Base-by-base conservation (phyloP, 2,329 filamentous ascomycete species). In the Apiospora saccharicola region DNA sequence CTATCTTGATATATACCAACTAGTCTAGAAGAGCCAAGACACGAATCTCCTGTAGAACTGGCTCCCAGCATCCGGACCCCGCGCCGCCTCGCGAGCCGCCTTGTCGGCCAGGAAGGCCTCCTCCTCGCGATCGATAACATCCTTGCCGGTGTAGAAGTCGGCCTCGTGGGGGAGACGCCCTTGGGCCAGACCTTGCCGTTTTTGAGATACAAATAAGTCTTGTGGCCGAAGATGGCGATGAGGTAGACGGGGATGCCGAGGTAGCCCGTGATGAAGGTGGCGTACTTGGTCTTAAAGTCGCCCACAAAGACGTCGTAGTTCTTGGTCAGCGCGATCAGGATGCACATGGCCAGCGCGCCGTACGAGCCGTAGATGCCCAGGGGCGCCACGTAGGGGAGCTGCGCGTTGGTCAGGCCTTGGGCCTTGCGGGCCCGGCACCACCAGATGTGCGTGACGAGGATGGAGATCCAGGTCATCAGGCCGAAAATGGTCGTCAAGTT, bases 211-310 rank as follows among this genome's bases (percentile, higher is more conserved):
- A 43, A 14, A 4, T 41, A 75, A 72, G 88, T 71, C 84, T 93
- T 93, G 83, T 92, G 91, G 0, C 91, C 92, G 72, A 91, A 89
- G 79, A 94, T 89, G 80, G 93, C 86, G 34, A 87, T 84, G 24
- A 95, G 81, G 81, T 94, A 95, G 30, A 95, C 81, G 1, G 93
- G 93, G 76, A 95, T 94, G 69, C 93, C 93, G 10, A 93, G 84
- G 81, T 95, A 95, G 37, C 91, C 92, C 0, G 92, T 94, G 81
- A 95, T 89, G 82, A 95, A 95, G 77, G 89, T 91, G 85, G 92
- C 91, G 85, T 93, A 93, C 69, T 85, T 85, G 70, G 86, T 86
- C 72, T 81, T 73, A 68, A 75, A 78, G 76, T 82, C 86, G 78
- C 76, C 80, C 2, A 90, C 85, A 81, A 96, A 96, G 14, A 92